phyloP scores from a whole-genome alignment of 169 alveolate species.

The Cryptosporidium bovis region DNA sequence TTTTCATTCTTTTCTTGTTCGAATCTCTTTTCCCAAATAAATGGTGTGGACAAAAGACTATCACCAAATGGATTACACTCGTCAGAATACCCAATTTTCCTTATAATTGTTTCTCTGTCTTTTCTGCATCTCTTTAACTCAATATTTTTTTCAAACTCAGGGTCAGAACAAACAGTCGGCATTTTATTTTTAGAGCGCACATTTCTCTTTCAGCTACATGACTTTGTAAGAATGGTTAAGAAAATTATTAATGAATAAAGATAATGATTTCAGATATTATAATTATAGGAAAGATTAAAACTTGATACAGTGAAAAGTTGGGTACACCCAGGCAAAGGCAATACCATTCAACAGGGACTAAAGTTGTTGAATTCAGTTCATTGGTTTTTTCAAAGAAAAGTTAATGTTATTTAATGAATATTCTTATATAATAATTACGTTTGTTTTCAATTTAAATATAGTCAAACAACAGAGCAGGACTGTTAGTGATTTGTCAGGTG shows the following conservation, averaged over 20 bases:
- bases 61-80: constrained; percentile 68
- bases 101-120: constrained; percentile 10
- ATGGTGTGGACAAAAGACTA: constrained; percentile 47
- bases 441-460: constrained; percentile 34
- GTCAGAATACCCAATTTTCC: constrained; percentile 48
- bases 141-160: constrained; percentile 22
- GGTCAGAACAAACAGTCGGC: not conserved
- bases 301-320: constrained; percentile 56
- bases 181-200: not conserved
- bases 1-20: constrained; percentile 22
- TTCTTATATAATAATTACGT: constrained; percentile 13
- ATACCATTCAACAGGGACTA: constrained; percentile 9
- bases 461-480: not conserved
- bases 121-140: constrained; percentile 48
- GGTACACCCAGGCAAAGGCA: constrained; percentile 63
- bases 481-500: not conserved
- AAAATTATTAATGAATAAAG: not conserved
- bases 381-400: constrained; percentile 3
- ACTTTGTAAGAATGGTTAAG: not conserved
- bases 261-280: not conserved
- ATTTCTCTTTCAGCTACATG: not conserved
- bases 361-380: constrained; percentile 24
- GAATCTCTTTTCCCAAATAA: constrained; percentile 56
- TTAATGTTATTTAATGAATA: not conserved
- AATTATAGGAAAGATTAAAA: constrained; percentile 14